Conservation (phyloP, 257 asterid species). For the Schizonepeta tenuifolia region DNA sequence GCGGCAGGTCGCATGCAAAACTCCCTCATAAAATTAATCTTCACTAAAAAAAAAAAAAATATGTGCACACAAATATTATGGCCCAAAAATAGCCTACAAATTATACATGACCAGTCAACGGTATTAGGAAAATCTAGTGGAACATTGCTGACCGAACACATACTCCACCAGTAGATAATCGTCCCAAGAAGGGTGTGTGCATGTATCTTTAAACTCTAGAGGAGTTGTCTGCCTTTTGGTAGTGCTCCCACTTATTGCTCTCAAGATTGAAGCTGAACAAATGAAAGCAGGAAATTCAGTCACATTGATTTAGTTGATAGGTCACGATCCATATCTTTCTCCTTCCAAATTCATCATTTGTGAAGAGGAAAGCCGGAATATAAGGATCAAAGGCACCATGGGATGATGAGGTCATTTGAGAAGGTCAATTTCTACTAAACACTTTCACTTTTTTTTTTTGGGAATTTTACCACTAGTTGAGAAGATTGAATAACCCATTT, state of each 20-base stretch:
- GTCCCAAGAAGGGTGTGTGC: no score
- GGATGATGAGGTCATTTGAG: constrained; percentile 31
- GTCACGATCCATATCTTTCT: constrained; percentile 45
- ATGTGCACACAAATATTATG: no score
- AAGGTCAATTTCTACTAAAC: constrained; percentile 33
- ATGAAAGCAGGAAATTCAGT: not conserved
- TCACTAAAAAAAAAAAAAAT: no score
- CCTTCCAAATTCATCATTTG: constrained; percentile 5
- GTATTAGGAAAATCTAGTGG: no score
- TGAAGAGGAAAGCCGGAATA: constrained; percentile 30
- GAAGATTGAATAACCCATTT: not conserved
- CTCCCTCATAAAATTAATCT: no score
- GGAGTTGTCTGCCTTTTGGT: not conserved
- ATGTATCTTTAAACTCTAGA: not conserved
- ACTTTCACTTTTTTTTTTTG: not conserved
- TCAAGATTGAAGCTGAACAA: constrained; percentile 22
- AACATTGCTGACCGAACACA: no score
- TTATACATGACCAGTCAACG: no score
- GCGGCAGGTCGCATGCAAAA: no score
- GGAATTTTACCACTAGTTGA: not conserved
- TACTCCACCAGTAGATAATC: no score
- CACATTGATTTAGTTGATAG: constrained; percentile 28
- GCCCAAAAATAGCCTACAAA: not conserved
- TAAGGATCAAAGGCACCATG: constrained; percentile 24
- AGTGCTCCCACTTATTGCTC: constrained; percentile 47